Evolutionary conservation across 1,139 yeast genomes (phyloP), one percentile per base, ranked within the genome.

Genomic region (Candida mesenterica): DNA sequence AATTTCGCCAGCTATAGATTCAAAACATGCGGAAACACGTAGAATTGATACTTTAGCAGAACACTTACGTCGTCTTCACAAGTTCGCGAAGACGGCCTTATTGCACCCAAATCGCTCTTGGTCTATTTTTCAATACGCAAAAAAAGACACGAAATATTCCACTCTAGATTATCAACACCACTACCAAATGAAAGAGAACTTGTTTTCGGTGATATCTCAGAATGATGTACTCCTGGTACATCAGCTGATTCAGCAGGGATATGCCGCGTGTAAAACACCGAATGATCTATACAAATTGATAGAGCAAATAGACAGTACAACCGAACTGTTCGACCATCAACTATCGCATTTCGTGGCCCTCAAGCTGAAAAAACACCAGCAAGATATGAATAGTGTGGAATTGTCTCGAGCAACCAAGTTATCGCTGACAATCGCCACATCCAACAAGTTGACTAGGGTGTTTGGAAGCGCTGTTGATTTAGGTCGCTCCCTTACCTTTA

Each of bases 401-500:
- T 50, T 68, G 37, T 47, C 53, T 30, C 45, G 75, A 19, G 65
- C 71, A 15, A 44, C 49, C 17, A 62, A 63, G 41, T 50, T 71
- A 32, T 57, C 72, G 1, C 49, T 56, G 9, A 58, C 74, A 10
- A 63, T 70, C 20, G 36, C 52, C 15, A 52, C 53, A 18, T 74
- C 82, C 8, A 65, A 67, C 28, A 69, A 75, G 10, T 61, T 85
- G 41, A 68, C 72, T 12, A 59, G 62, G 23, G 64, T 79, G 22
- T 70, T 83, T 41, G 62, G 78, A 5, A 64, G 71, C 23, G 85
- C 95, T 0, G 79, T 83, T 39, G 75, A 73, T 37, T 67, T 82
- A 41, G 92, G 95, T 3, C 67, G 73, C 29, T 65, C 75, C 14
- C 75, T 88, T 36, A 84, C 95, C 1, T 75, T 74, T 33, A 77